Percentiles rank a stretch among this genome's conserved stretches.
Conservation (phyloP, 2,329 filamentous ascomycete species). For the Phialocephala sp. region DNA sequence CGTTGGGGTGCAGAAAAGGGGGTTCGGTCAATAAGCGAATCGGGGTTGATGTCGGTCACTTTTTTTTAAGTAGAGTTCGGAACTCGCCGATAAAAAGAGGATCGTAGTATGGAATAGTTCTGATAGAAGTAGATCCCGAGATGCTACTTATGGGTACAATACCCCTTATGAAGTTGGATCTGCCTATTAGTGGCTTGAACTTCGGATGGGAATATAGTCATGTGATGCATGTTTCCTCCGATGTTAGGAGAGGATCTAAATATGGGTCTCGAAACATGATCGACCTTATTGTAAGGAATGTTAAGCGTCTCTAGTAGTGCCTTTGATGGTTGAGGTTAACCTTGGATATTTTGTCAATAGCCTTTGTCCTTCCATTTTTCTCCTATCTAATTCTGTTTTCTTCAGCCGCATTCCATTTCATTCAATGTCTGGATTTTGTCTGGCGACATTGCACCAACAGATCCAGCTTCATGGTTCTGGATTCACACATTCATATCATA, state of each 20-base stretch:
- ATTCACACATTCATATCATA: background rate
- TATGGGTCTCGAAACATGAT: background rate
- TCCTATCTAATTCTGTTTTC: background rate
- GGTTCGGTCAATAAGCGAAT: background rate
- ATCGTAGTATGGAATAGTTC: background rate
- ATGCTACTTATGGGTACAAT: background rate
- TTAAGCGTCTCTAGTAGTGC: background rate
- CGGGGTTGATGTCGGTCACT: background rate
- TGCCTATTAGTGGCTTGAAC: background rate
- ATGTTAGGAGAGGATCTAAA: background rate
- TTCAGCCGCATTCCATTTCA: background rate
- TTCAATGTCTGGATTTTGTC: background rate
- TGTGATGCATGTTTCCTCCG: background rate
- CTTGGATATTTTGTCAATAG: background rate
- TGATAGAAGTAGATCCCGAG: background rate
- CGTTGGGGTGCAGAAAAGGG: background rate
- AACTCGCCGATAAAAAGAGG: background rate
- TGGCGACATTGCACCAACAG: background rate
- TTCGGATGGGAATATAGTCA: background rate
- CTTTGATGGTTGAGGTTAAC: background rate
- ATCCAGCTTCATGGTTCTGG: background rate
- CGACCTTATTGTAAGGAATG: background rate
- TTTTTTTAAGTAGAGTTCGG: background rate
- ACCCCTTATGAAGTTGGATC: conserved; percentile 2
- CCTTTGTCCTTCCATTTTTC: background rate